Evolutionary conservation across 768 basidiomycete genomes (phyloP).

Genomic region (Mycena alexandri): DNA sequence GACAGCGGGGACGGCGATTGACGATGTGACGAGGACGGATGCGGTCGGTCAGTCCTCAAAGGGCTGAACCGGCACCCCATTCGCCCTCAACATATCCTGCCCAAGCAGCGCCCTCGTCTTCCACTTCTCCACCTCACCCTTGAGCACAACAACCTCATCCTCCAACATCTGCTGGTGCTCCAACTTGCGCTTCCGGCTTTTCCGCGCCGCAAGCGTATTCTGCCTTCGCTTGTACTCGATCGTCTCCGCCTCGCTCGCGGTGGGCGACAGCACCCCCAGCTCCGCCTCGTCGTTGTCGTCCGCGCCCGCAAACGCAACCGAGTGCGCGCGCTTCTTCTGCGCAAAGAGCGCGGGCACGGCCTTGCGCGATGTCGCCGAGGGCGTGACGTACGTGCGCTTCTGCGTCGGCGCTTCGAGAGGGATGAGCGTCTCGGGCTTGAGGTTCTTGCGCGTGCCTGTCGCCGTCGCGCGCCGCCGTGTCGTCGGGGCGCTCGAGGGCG

Average conservation of each 20-base stretch:
- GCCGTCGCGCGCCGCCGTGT: conserved; percentile 21
- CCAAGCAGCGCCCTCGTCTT: conserved; percentile 26
- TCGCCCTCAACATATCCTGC: conserved; percentile 20
- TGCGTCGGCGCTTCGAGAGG: conserved; percentile 42
- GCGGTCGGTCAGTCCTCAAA: conserved; percentile 29
- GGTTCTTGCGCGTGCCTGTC: conserved; percentile 68
- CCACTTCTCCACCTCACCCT: conserved; percentile 22
- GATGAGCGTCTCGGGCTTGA: conserved; percentile 60
- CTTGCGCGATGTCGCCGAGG: conserved; percentile 39
- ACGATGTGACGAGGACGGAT: too few species aligned
- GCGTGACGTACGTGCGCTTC: conserved; percentile 34
- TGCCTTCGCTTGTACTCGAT: conserved; percentile 77
- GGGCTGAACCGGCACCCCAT: conserved; percentile 22
- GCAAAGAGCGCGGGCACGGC: conserved; percentile 42
- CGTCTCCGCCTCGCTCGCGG: conserved; percentile 59
- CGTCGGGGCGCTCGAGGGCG: background rate
- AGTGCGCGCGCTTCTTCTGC: conserved; percentile 58
- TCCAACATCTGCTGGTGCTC: conserved; percentile 72
- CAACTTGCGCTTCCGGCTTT: conserved; percentile 74
- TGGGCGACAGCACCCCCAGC: conserved; percentile 39
- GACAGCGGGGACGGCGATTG: background rate
- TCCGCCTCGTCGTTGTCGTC: conserved; percentile 56
- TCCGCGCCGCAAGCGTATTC: conserved; percentile 78
- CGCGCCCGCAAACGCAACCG: conserved; percentile 48
- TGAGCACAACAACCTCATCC: conserved; percentile 48